Evolutionary conservation across 225 moss, liverwort and hornwort species (phyloP).

Genomic region (Pleurozium schreberi): DNA sequence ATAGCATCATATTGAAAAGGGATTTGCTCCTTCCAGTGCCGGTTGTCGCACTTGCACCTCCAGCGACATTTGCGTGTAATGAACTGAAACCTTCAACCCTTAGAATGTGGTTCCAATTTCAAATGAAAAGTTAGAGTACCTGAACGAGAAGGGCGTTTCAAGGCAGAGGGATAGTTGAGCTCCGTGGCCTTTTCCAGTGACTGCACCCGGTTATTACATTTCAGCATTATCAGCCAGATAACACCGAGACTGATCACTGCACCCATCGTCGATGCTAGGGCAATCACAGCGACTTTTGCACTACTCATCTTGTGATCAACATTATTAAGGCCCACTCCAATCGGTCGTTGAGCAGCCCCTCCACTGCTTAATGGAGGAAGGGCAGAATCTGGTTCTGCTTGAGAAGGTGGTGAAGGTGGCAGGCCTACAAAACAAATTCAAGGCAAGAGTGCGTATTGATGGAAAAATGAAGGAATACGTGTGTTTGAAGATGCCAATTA

Average conservation of each 20-base stretch:
- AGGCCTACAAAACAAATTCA: slow-evolving; percentile 28
- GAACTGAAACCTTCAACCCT: not conserved
- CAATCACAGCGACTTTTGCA: slow-evolving; percentile 56
- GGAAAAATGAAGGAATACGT: not conserved
- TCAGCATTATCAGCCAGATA: slow-evolving; percentile 46
- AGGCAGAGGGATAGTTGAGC: slow-evolving; percentile 9
- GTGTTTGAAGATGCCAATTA: not conserved
- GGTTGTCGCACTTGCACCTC: not conserved
- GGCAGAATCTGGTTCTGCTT: slow-evolving; percentile 20
- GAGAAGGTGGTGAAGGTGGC: slow-evolving; percentile 51
- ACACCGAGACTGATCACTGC: slow-evolving; percentile 53
- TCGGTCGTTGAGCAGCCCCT: slow-evolving; percentile 35
- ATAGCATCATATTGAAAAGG: not conserved
- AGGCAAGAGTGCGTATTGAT: not conserved
- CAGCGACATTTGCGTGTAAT: not conserved
- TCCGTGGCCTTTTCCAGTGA: slow-evolving; percentile 18
- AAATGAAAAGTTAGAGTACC: slow-evolving; percentile 5
- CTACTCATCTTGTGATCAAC: slow-evolving; percentile 26
- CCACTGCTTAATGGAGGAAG: slow-evolving; percentile 25
- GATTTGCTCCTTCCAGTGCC: not conserved
- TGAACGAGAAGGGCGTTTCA: slow-evolving; percentile 21
- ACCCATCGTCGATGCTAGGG: slow-evolving; percentile 51
- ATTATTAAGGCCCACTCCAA: slow-evolving; percentile 32
- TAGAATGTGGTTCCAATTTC: not conserved
- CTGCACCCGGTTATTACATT: slow-evolving; percentile 14